Conservation (phyloP, 768 basidiomycete genomes). For the Lactarius hengduanensis region DNA sequence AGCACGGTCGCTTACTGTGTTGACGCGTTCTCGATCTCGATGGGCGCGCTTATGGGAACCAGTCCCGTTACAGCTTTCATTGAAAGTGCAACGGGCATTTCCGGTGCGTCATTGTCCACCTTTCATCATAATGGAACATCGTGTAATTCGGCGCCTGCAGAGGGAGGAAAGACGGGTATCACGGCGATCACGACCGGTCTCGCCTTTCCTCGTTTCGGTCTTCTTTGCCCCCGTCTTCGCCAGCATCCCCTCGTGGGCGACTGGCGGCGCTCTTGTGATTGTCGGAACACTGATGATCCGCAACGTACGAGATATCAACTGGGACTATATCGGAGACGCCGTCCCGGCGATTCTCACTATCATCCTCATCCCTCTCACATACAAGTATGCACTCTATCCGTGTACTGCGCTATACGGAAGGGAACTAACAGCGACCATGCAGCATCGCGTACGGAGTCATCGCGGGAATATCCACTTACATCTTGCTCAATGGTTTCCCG, state of each 20-base stretch:
- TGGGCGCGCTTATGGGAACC: constrained; percentile 77
- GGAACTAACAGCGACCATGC: constrained; percentile 16
- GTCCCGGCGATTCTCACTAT: constrained; percentile 84
- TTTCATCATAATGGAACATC: constrained; percentile 15
- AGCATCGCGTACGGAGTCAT: constrained; percentile 92
- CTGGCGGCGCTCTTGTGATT: constrained; percentile 80
- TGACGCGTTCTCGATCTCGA: constrained; percentile 77
- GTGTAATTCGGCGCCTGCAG: constrained; percentile 36
- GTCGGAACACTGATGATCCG: constrained; percentile 89
- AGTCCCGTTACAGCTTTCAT: constrained; percentile 83
- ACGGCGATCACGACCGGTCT: constrained; percentile 71
- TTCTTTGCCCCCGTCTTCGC: constrained; percentile 91
- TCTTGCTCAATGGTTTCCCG: constrained; percentile 71
- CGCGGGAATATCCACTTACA: constrained; percentile 67
- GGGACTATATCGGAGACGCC: constrained; percentile 85
- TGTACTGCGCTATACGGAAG: not conserved
- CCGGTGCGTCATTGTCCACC: constrained; percentile 40
- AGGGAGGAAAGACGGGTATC: constrained; percentile 87
- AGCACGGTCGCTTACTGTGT: constrained; percentile 81
- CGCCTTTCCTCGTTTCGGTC: constrained; percentile 77
- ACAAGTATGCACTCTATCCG: constrained; percentile 52
- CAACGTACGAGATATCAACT: constrained; percentile 82
- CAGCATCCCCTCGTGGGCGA: constrained; percentile 84
- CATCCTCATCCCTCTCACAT: constrained; percentile 73
- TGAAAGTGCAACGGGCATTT: constrained; percentile 80